phyloP scores from a whole-genome alignment of 2,329 filamentous ascomycete genomes.

The Ilyonectria robusta region DNA sequence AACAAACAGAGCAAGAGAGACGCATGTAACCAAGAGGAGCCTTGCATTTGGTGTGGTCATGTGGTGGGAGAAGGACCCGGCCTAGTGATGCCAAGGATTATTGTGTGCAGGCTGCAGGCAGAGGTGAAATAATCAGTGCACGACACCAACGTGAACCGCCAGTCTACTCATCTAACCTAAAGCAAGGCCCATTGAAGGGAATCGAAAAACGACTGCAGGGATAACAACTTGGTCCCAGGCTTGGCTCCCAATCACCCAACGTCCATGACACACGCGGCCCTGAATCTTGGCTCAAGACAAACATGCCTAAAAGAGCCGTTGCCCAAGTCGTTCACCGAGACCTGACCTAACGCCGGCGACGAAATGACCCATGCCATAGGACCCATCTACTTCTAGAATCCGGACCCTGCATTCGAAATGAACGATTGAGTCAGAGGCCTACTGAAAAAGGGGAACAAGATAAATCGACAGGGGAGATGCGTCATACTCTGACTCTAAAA shows the following conservation, averaged over 20 bases:
- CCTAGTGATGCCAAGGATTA: not conserved
- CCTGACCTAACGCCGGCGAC: not conserved
- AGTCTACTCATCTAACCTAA: not conserved
- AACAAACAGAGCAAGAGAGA: not conserved
- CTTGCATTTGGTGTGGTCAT: not conserved
- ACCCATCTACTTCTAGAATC: not conserved
- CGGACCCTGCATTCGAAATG: not conserved
- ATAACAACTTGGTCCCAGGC: not conserved
- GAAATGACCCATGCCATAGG: not conserved
- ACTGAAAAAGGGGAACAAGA: not conserved
- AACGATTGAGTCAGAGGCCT: not conserved
- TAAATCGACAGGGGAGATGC: not conserved
- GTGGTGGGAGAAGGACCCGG: not conserved
- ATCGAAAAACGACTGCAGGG: not conserved
- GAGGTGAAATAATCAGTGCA: not conserved
- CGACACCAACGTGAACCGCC: not conserved
- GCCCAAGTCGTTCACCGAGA: not conserved
- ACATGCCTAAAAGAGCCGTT: not conserved
- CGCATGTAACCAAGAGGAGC: not conserved
- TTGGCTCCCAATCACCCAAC: not conserved
- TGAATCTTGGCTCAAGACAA: not conserved
- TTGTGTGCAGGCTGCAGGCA: not conserved
- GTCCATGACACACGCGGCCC: not conserved
- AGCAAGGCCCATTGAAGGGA: not conserved
- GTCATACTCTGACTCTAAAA: not conserved